A percentile compares a stretch with the other conserved stretches of the same genome.
phyloP scores from a whole-genome alignment of 768 basidiomycete genomes.

The Mycena sanguinolenta region DNA sequence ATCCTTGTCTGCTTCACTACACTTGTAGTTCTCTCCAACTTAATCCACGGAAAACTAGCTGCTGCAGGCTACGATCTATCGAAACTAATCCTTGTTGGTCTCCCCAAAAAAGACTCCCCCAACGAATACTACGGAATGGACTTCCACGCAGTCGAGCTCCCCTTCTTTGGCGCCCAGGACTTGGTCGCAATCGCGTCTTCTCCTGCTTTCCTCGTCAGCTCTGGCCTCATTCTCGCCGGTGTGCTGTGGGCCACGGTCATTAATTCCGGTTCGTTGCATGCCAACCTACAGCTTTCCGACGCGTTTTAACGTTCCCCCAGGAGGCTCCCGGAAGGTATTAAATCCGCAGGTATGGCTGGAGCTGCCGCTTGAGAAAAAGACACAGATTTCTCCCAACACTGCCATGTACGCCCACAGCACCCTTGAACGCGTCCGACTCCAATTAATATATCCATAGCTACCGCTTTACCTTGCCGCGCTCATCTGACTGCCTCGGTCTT shows the following conservation, averaged over 20 bases:
- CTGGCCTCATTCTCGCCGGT: conserved; percentile 62
- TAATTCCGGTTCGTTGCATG: conserved; percentile 50
- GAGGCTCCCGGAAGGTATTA: conserved; percentile 69
- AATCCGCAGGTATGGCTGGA: conserved; percentile 84
- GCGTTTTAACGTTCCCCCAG: conserved; percentile 28
- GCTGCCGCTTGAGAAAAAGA: conserved; percentile 87
- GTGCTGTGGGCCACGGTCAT: conserved; percentile 68
- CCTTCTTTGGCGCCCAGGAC: conserved; percentile 52
- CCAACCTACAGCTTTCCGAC: conserved; percentile 25
- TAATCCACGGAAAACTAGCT: conserved; percentile 58
- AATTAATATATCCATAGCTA: conserved; percentile 67
- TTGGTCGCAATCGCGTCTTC: conserved; percentile 53
- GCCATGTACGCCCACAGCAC: conserved; percentile 75
- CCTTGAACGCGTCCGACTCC: neutral
- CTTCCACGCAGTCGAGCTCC: conserved; percentile 52
- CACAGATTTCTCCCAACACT: conserved; percentile 92
- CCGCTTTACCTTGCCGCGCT: conserved; percentile 86
- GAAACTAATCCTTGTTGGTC: conserved; percentile 74
- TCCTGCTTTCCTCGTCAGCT: conserved; percentile 66
- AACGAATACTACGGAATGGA: conserved; percentile 44
- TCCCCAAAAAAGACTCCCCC: conserved; percentile 50
- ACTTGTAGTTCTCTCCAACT: conserved; percentile 61
- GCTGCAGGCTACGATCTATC: conserved; percentile 71
- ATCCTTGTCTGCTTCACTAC: conserved; percentile 60
- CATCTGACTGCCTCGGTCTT: conserved; percentile 87